Conservation (phyloP, 179 eudicot species). For the Carnegiea gigantea region DNA sequence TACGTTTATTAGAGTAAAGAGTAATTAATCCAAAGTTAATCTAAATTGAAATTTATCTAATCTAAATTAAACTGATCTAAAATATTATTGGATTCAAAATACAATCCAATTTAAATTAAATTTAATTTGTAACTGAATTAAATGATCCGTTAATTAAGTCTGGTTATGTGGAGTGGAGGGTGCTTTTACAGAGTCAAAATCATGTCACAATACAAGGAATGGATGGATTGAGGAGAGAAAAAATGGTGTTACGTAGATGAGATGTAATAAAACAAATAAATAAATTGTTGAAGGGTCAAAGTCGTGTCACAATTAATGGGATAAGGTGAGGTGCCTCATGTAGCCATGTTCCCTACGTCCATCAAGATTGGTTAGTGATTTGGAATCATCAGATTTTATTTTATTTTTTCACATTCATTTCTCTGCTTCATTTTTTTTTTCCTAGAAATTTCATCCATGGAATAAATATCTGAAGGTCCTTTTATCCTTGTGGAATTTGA, state of each 20-base stretch:
- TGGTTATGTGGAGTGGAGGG: not conserved
- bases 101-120: too few species aligned
- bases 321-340: not conserved
- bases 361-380: not conserved
- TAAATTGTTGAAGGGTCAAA: conserved; percentile 5
- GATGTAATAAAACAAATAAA: not conserved
- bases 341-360: not conserved
- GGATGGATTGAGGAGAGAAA: conserved; percentile 4
- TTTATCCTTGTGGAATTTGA: not conserved
- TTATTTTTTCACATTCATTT: not conserved
- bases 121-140: too few species aligned
- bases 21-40: too few species aligned
- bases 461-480: not conserved
- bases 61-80: too few species aligned
- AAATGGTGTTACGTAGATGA: not conserved
- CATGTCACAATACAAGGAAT: conserved; percentile 9
- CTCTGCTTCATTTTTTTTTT: not conserved
- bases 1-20: too few species aligned
- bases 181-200: conserved; percentile 20
- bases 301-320: not conserved
- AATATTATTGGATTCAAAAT: too few species aligned
- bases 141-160: too few species aligned
- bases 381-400: not conserved
- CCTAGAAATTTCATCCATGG: not conserved
- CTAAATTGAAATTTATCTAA: too few species aligned